Evolutionary conservation across 257 asterid species (phyloP).

Genomic region (Lantana camara): DNA sequence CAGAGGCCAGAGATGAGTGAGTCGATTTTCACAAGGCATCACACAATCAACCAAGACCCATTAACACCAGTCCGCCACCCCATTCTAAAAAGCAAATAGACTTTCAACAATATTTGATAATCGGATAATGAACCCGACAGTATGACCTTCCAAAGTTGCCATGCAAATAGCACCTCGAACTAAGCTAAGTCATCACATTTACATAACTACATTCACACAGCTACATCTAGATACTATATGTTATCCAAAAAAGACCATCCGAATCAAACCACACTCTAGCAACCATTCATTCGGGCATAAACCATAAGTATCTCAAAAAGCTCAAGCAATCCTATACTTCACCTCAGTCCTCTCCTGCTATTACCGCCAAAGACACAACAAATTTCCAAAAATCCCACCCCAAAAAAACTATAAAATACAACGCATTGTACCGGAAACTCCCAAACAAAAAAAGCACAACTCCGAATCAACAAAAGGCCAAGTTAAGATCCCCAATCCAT

Average conservation of each 20-base stretch:
- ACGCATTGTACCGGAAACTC: too few relatives aligned
- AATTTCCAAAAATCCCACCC: too few relatives aligned
- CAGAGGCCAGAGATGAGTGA: neutral
- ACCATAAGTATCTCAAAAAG: conserved; percentile 14
- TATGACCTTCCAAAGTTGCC: conserved; percentile 3
- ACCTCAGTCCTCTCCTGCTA: too few relatives aligned
- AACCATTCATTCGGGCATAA: conserved; percentile 2
- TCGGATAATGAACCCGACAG: too few relatives aligned
- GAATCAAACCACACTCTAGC: conserved; percentile 8
- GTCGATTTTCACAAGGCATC: neutral
- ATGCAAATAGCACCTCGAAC: neutral
- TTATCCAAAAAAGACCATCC: neutral
- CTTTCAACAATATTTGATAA: neutral
- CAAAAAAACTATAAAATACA: too few relatives aligned
- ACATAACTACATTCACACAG: neutral
- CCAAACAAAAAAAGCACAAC: too few relatives aligned
- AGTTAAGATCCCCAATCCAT: conserved; percentile 15
- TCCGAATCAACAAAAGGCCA: conserved; percentile 15
- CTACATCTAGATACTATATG: neutral
- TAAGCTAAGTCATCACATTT: neutral
- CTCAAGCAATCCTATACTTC: too few relatives aligned
- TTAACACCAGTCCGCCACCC: conserved; percentile 4
- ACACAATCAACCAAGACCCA: conserved; percentile 1
- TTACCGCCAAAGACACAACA: too few relatives aligned
- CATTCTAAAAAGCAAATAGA: neutral